phyloP scores from a whole-genome alignment of 2,329 filamentous ascomycete genomes.

The Diaporthe velutina region DNA sequence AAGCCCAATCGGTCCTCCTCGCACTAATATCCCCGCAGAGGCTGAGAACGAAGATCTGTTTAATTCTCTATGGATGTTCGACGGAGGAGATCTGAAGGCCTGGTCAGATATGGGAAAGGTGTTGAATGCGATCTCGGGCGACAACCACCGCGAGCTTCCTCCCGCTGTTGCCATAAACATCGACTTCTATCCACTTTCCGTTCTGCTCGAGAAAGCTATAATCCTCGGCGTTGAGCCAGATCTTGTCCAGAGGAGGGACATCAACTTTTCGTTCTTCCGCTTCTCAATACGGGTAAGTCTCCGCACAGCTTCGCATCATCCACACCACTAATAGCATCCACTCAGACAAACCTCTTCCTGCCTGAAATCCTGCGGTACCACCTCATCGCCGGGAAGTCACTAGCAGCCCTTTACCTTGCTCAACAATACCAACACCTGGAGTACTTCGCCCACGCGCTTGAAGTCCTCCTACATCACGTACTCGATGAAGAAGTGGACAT shows the following conservation, averaged over 20 bases:
- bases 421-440: conserved; percentile 88
- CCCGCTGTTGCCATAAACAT: conserved; percentile 81
- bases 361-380: conserved; percentile 88
- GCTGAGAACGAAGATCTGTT: conserved; percentile 67
- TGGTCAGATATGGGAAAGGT: conserved; percentile 94
- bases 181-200: conserved; percentile 96
- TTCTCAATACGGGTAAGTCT: conserved; percentile 84
- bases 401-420: conserved; percentile 84
- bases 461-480: conserved; percentile 92
- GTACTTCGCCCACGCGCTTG: conserved; percentile 93
- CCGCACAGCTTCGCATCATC: conserved; percentile 11
- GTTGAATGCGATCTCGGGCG: conserved; percentile 76
- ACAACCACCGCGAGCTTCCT: conserved; percentile 77
- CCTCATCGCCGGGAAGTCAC: conserved; percentile 80
- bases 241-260: conserved; percentile 90
- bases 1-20: conserved; percentile 41
- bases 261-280: conserved; percentile 90
- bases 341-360: conserved; percentile 89
- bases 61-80: conserved; percentile 95
- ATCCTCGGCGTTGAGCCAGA: conserved; percentile 93
- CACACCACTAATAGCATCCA: conserved; percentile 37
- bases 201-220: conserved; percentile 89
- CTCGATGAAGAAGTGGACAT: conserved; percentile 93
- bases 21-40: conserved; percentile 48
- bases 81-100: conserved; percentile 85